phyloP scores from a whole-genome alignment of 2,329 filamentous ascomycete genomes.

The Metarhizium guizhouense region DNA sequence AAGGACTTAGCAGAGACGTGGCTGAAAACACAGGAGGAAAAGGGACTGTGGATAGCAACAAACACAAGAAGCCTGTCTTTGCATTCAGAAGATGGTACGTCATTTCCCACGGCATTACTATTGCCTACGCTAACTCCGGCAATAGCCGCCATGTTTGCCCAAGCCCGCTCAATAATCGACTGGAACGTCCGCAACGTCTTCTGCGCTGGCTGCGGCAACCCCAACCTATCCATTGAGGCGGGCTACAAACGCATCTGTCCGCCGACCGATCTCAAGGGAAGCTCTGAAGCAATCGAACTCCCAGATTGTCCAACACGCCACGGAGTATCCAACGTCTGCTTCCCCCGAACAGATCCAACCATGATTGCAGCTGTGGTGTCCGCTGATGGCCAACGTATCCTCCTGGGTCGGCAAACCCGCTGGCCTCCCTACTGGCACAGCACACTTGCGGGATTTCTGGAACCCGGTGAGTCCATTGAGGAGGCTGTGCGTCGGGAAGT shows the following conservation, averaged over 20 bases:
- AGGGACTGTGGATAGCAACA: slow-evolving; percentile 56
- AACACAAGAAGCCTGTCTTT: slow-evolving; percentile 56
- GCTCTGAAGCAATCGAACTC: slow-evolving; percentile 13
- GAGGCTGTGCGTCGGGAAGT: slow-evolving; percentile 77
- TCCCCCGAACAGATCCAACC: slow-evolving; percentile 87
- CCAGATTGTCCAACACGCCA: slow-evolving; percentile 68
- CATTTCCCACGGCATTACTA: background rate
- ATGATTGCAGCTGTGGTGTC: slow-evolving; percentile 93
- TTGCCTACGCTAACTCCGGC: background rate
- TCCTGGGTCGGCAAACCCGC: slow-evolving; percentile 77
- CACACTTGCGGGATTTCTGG: slow-evolving; percentile 79
- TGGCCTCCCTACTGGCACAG: slow-evolving; percentile 84
- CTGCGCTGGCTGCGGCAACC: slow-evolving; percentile 80
- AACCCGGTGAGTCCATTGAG: slow-evolving; percentile 77
- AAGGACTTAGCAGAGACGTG: slow-evolving; percentile 51
- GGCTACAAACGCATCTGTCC: slow-evolving; percentile 77
- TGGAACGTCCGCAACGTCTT: slow-evolving; percentile 93
- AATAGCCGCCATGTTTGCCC: slow-evolving; percentile 79
- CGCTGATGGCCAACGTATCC: slow-evolving; percentile 63
- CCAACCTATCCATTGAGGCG: slow-evolving; percentile 68
- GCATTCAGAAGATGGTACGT: slow-evolving; percentile 50
- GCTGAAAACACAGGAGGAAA: slow-evolving; percentile 32
- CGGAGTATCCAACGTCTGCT: slow-evolving; percentile 82
- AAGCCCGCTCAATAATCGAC: slow-evolving; percentile 79
- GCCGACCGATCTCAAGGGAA: slow-evolving; percentile 51